phyloP scores from a whole-genome alignment of 1,284 basidiomycete species.

The Boletus subluridellus region DNA sequence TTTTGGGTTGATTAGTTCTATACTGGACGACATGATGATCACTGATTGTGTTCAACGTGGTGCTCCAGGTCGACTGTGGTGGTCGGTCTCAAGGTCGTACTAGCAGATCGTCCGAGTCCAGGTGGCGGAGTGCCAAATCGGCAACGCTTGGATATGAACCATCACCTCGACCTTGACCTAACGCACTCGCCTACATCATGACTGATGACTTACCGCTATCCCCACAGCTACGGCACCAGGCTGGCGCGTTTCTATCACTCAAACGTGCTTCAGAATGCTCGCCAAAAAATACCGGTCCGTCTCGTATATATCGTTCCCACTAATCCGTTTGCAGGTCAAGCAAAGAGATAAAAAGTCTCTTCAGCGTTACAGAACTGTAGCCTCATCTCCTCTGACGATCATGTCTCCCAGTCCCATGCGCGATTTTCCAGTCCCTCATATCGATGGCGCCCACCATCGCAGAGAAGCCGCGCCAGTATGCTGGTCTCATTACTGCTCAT shows the following conservation, averaged over 20 bases:
- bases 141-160: conserved; percentile 33
- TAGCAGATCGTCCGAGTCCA: neutral
- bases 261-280: conserved; percentile 28
- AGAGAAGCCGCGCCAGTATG: conserved; percentile 24
- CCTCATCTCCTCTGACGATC: conserved; percentile 4
- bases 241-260: conserved; percentile 32
- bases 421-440: conserved; percentile 12
- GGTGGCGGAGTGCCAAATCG: conserved; percentile 33
- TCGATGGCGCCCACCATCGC: conserved; percentile 17
- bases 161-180: conserved; percentile 32
- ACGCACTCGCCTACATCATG: conserved; percentile 25
- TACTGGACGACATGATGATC: conserved; percentile 67
- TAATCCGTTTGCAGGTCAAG: conserved; percentile 15
- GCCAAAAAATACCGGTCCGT: conserved; percentile 22
- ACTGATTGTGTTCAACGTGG: conserved; percentile 24
- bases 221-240: conserved; percentile 37
- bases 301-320: conserved; percentile 30
- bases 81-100: conserved; percentile 10
- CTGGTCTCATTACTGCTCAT: conserved; percentile 11
- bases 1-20: conserved; percentile 93
- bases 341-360: conserved; percentile 14
- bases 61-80: conserved; percentile 20
- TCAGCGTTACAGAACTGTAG: conserved; percentile 13
- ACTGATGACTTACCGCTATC: conserved; percentile 25
- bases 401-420: conserved; percentile 12